Base-by-base conservation (phyloP, 164 flowering plant species). In the Stephania yunnanensis region DNA sequence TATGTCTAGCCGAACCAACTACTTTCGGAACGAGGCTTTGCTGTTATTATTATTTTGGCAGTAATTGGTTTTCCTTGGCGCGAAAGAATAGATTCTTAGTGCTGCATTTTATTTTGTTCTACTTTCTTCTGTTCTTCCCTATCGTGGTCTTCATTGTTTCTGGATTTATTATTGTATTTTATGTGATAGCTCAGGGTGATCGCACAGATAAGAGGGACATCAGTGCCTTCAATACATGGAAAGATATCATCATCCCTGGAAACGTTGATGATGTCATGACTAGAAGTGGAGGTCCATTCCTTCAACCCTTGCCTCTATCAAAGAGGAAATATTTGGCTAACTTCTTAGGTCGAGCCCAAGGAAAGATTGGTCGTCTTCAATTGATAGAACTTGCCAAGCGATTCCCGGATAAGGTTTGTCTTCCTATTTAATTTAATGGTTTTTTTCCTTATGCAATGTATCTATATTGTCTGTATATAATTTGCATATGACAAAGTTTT, bases 191-290 rank as follows among this genome's bases (percentile, higher is more conserved):
- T 78, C 83, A 96, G 99, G 99, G 97, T 68, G 99, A 96, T 82
- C 92, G 99, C 36, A 96, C 99, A 30, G 99, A 96, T 80, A 96
- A 92, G 75, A 85, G 88, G 78, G 91, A 87, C 68, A 87, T 86
- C 13, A 94, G 91, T 86, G 92, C 97, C 68, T 96, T 93, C 73
- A 91, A 91, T 82, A 92, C 99, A 44, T 96, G 99, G 99, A 96
- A 96, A 84, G 98, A 96, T 80, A 91, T 96, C 78, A 92, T 94
- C 53, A 92, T 96, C 79, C 98, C 99, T 77, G 98, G 97, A 46
- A 96, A 96, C 81, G 86, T 96, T 84, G 97, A 92, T 78, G 98
- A 93, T 86, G 87, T 85, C 44, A 90, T 93, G 98, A 96, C 98
- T 12, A 85, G 70, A 81, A 29, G 46, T 76, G 87, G 85, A n/a